These are phyloP conservation scores for Phytophthora crassamura DNA, from an alignment of 352 stramenopile genomes.

Conservation along the genomic window DNA sequence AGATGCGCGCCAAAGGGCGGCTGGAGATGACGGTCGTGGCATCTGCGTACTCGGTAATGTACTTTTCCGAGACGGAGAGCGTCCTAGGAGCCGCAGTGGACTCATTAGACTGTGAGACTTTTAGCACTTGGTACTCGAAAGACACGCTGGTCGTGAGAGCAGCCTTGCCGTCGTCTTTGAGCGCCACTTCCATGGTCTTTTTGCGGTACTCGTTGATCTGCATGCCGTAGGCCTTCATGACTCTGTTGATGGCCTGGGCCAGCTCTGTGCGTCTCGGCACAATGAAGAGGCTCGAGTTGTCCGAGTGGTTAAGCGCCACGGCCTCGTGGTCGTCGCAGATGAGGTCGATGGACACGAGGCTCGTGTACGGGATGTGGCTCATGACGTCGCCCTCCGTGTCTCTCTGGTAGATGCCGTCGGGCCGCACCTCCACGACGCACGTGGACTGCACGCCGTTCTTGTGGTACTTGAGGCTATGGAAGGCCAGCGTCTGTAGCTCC, in stretches of 20 bases:
- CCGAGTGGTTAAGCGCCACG: constrained; percentile 78
- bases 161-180: constrained; percentile 51
- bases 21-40: constrained; percentile 65
- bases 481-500: constrained; percentile 64
- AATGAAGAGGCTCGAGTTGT: constrained; percentile 86
- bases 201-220: constrained; percentile 87
- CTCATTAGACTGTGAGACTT: constrained; percentile 58
- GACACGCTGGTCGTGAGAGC: constrained; percentile 47
- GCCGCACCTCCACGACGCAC: constrained; percentile 73
- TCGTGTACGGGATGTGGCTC: constrained; percentile 85
- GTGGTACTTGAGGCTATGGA: constrained; percentile 70
- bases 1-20: constrained; percentile 74
- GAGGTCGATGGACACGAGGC: constrained; percentile 82
- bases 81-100: constrained; percentile 42
- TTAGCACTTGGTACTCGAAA: constrained; percentile 76
- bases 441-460: constrained; percentile 62
- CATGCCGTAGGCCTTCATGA: constrained; percentile 84
- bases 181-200: constrained; percentile 71
- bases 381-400: constrained; percentile 80
- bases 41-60: constrained; percentile 69
- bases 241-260: constrained; percentile 66
- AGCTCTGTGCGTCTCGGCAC: constrained; percentile 73
- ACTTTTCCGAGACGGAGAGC: constrained; percentile 75
- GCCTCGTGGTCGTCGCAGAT: constrained; percentile 79
- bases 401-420: constrained; percentile 80